phyloP scores from a whole-genome alignment of 2,329 filamentous ascomycete species.

The Ophiosphaerella korrae region DNA sequence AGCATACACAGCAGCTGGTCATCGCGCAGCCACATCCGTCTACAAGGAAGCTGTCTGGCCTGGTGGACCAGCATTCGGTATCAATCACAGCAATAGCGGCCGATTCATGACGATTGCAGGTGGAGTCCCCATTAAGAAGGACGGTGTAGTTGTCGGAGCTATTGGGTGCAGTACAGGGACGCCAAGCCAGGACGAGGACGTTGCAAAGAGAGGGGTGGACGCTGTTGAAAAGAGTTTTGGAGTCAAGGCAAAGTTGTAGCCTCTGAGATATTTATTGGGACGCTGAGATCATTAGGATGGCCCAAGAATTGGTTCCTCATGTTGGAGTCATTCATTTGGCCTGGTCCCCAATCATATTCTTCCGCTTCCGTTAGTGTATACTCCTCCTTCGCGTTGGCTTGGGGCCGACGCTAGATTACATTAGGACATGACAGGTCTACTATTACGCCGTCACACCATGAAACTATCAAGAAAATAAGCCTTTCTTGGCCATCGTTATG shows the following conservation, averaged over 20 bases:
- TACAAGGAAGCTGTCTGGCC: conserved; percentile 62
- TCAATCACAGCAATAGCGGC: conserved; percentile 59
- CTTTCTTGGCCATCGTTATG: no score
- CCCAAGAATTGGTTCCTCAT: no score
- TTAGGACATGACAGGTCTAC: no score
- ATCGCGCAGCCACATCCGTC: conserved; percentile 56
- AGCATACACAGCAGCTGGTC: conserved; percentile 63
- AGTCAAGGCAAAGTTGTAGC: conserved; percentile 49
- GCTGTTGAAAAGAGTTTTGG: conserved; percentile 49
- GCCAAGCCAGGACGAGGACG: conserved; percentile 60
- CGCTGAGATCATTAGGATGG: no score
- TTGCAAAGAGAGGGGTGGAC: conserved; percentile 58
- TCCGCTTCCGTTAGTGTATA: no score
- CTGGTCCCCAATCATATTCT: no score
- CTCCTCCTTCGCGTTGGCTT: no score
- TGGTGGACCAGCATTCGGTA: conserved; percentile 58
- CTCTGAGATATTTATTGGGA: no score
- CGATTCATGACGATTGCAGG: conserved; percentile 61
- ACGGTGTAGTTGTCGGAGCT: conserved; percentile 58
- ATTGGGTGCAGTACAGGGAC: conserved; percentile 62
- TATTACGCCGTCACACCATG: no score
- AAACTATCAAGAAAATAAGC: no score
- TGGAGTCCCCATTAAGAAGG: conserved; percentile 56
- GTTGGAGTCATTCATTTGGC: no score
- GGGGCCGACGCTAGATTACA: no score